Conservation (phyloP, 352 stramenopile genomes). For the Globisporangium rhizosaccharum region DNA sequence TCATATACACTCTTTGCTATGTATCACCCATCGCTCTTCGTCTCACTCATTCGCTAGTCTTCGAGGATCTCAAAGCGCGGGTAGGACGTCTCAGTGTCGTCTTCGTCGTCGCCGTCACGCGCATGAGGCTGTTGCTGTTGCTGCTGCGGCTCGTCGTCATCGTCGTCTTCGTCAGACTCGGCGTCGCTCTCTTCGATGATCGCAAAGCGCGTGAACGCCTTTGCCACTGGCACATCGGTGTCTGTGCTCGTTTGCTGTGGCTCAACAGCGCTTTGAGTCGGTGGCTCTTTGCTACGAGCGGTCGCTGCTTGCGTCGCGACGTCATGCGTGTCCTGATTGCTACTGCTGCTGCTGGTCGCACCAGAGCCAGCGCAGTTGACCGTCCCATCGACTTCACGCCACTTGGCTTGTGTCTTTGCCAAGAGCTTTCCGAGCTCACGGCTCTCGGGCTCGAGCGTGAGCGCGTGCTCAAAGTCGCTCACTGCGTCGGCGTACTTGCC, state of each 20-base stretch:
- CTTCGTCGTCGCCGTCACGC: slow-evolving; percentile 6
- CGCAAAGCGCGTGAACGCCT: slow-evolving; percentile 60
- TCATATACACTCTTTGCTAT: background rate
- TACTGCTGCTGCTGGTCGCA: background rate
- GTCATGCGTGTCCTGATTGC: slow-evolving; percentile 19
- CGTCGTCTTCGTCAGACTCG: slow-evolving; percentile 12
- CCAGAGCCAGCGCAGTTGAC: slow-evolving; percentile 1
- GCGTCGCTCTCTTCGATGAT: slow-evolving; percentile 52
- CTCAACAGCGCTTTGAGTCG: background rate
- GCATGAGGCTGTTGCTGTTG: slow-evolving; percentile 3
- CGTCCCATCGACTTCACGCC: slow-evolving; percentile 54
- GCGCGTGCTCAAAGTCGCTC: slow-evolving; percentile 71
- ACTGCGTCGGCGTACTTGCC: slow-evolving; percentile 85
- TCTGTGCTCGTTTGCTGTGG: background rate
- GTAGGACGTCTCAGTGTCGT: slow-evolving; percentile 19
- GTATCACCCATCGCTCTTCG: background rate
- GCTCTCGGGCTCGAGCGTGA: slow-evolving; percentile 61
- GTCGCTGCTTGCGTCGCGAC: background rate
- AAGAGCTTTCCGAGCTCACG: slow-evolving; percentile 77
- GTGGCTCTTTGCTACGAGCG: background rate
- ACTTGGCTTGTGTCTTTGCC: slow-evolving; percentile 65
- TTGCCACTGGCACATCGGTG: background rate
- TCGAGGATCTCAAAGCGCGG: slow-evolving; percentile 60
- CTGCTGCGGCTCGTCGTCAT: background rate
- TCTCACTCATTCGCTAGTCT: slow-evolving; percentile 26